Conservation (phyloP, 2,329 filamentous ascomycete species). For the Neofusicoccum parvum region DNA sequence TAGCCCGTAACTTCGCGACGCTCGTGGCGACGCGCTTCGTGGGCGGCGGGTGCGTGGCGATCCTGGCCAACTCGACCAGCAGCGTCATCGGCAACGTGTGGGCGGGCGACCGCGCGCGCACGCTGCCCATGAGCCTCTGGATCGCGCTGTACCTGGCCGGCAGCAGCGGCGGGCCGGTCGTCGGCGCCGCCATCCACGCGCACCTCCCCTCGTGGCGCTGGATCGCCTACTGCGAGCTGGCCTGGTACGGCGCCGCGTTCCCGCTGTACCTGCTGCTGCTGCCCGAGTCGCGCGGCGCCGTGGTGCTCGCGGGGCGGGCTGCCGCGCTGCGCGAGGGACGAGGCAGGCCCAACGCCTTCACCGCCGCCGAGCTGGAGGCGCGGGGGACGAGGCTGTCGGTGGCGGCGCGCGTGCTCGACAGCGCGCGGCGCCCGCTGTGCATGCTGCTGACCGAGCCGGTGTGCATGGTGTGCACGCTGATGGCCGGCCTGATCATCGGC, state of each 20-base stretch:
- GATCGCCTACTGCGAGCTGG: slow-evolving; percentile 43
- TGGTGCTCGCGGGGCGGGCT: slow-evolving; percentile 48
- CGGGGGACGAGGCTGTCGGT: slow-evolving; percentile 29
- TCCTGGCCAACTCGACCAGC: slow-evolving; percentile 39
- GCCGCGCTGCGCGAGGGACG: slow-evolving; percentile 31
- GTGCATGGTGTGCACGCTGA: slow-evolving; percentile 50
- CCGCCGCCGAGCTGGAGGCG: slow-evolving; percentile 35
- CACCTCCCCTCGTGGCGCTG: slow-evolving; percentile 37
- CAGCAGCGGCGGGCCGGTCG: slow-evolving; percentile 38
- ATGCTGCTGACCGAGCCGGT: slow-evolving; percentile 55
- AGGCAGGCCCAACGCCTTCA: slow-evolving; percentile 28
- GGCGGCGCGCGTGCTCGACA: slow-evolving; percentile 33
- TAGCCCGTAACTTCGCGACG: slow-evolving; percentile 42
- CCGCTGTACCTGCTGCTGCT: slow-evolving; percentile 44
- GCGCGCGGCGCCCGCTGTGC: slow-evolving; percentile 33
- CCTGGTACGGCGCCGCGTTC: slow-evolving; percentile 46
- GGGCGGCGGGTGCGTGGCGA: slow-evolving; percentile 38
- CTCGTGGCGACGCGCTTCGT: slow-evolving; percentile 41
- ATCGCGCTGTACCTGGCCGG: slow-evolving; percentile 38
- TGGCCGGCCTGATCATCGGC: slow-evolving; percentile 52
- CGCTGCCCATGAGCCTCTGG: slow-evolving; percentile 39
- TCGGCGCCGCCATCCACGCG: slow-evolving; percentile 38
- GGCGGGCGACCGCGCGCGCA: slow-evolving; percentile 34
- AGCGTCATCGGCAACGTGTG: slow-evolving; percentile 44
- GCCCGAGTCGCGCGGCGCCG: slow-evolving; percentile 50